Base-by-base conservation (phyloP, 2,329 filamentous ascomycete species). In the Trichoderma harzianum region DNA sequence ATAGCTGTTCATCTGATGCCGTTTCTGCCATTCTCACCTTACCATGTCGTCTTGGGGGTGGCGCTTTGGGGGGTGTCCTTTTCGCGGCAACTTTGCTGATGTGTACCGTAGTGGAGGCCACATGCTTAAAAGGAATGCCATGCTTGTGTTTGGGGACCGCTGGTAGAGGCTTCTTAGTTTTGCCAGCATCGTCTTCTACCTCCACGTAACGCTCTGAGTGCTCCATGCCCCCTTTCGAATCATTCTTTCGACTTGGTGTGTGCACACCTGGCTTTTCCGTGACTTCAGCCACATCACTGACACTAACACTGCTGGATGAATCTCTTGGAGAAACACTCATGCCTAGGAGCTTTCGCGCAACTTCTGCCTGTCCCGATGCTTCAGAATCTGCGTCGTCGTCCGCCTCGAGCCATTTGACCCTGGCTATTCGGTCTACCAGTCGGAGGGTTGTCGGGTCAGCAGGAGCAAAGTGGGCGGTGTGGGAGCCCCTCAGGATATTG, bases 231-330 rank as follows among this genome's bases (percentile, higher is more conserved):
- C 21, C 18, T n/a, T 71, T 72, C 8, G 8, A 26, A 4, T 62
- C 61, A 18, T 21, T 39, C 18, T 73, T 76, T 61, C 91, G 87
- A 78, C 93, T 94, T 7, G 93, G 93, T 21, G 93, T 94, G 77
- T 94, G 90, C 26, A 95, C 89, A 1, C 92, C 93, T 0, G 93
- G 93, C 79, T 93, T 94, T 81, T 95, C 93, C 79, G 87, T 93
- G 58, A 94, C 92, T 12, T 89, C 89, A 7, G 94, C 93, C 55
- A 97, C 89, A 76, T 96, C 92, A 39, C 89, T 85, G 61, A 96
- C 91, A 78, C 92, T 95, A 74, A 93, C 84, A 77, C 87, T 90
- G 78, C 93, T 97, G 62, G 88, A 88, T n/a, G 87, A 88, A 66
- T 92, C 89, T 3, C 83, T 82, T 2, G 88, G 85, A 1, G 89